Base-by-base conservation (phyloP, 1,139 yeast species). In the Blastobotrys buckinghamii region DNA sequence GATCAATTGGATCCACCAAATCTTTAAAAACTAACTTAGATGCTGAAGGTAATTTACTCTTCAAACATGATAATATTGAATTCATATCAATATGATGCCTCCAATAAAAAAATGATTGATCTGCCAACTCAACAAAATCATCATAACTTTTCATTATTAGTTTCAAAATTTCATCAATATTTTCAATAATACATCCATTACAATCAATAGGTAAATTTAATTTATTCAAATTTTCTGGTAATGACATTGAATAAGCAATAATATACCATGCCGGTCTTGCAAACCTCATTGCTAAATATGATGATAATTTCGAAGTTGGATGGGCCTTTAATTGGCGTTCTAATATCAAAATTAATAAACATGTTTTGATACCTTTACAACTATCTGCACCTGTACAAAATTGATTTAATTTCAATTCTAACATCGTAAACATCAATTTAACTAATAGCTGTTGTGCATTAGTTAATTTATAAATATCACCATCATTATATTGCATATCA, bases 21-120 rank as follows among this genome's bases (percentile, higher is more conserved):
- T 36, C 41, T 16, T 24, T 17, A 27, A 26, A 43, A 2, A 1
- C 2, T 5, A 43, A 6, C 7, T 32, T 26, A 2, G 27, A 15
- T 6, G 9, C 13, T 8, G 33, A 41, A n/a, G 39, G 13, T 17
- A 35, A 13, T 30, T 13, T 16, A 24, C 30, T 19, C 20, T 40
- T 44, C 8, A 44, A 19, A 16, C 42, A 44, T 17, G 3, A 10
- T 42, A 44, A n/a, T 9, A 43, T 36, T 29, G 50, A 44, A 38
- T 50, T 38, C 49, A 51, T 44, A 16, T 38, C 27, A 20, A 55
- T 27, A 32, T 54, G 55, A 30, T 53, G 52, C 19, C 50, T 47
- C 57, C 57, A 55, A 15, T 49, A 47, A 22, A 19, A 38, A 32
- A n/a, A 44, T 19, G 42, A 30, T 9, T 7, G 7, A 3, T 12